A percentile compares a stretch with the other conserved stretches of the same genome.
These are phyloP conservation scores for Penicillium crustosum DNA, from an alignment of 2,329 filamentous ascomycete species.

Conservation along the genomic window DNA sequence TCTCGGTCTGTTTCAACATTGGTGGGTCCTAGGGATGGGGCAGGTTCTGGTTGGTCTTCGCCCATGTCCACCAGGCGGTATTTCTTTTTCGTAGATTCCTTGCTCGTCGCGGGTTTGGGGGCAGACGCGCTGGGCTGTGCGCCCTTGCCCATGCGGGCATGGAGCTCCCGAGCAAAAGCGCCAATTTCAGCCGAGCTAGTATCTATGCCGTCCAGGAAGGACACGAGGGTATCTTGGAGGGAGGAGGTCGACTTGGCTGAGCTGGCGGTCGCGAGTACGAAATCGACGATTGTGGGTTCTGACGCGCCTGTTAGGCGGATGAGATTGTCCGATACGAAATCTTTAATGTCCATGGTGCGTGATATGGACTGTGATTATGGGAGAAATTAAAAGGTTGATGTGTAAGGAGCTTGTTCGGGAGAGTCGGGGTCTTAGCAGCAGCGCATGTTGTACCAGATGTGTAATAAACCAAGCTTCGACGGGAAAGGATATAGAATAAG, in stretches of 20 bases:
- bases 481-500: background rate
- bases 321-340: slow-evolving; percentile 52
- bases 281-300: slow-evolving; percentile 57
- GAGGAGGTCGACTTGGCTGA: slow-evolving; percentile 50
- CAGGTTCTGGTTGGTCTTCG: slow-evolving; percentile 42
- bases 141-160: slow-evolving; percentile 31
- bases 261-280: slow-evolving; percentile 55
- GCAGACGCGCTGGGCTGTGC: slow-evolving; percentile 17
- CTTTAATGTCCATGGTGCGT: slow-evolving; percentile 40
- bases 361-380: background rate
- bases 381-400: background rate
- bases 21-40: slow-evolving; percentile 31
- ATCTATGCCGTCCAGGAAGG: slow-evolving; percentile 51
- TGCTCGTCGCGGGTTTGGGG: slow-evolving; percentile 20
- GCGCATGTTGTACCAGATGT: background rate
- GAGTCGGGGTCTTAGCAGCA: background rate
- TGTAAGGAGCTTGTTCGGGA: background rate
- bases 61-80: slow-evolving; percentile 58
- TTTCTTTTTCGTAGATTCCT: slow-evolving; percentile 46
- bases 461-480: background rate
- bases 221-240: slow-evolving; percentile 52
- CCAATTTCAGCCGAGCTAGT: slow-evolving; percentile 44
- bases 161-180: slow-evolving; percentile 51
- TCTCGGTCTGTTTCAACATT: slow-evolving; percentile 40
- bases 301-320: slow-evolving; percentile 56